Base-by-base conservation (phyloP, 2,329 filamentous ascomycete species). In the Aureobasidium sp. region DNA sequence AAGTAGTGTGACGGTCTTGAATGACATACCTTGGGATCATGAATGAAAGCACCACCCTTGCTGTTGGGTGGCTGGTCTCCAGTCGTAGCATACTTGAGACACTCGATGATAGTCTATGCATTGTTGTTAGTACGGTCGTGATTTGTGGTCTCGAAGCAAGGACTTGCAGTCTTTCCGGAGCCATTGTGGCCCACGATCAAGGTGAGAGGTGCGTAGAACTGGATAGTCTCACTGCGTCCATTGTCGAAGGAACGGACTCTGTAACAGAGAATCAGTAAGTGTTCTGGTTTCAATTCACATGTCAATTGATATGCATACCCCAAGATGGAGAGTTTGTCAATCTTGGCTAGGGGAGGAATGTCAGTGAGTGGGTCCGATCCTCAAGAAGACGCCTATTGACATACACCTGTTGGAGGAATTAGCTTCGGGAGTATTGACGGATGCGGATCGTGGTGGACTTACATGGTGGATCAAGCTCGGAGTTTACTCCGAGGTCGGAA, bases 111-210 rank as follows among this genome's bases (percentile, higher is more conserved):
- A 62, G 94, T 97, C 79, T 65, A 27, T 42, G 29, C 2, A 7
- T 45, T 15, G 35, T 19, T 17, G 24, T 62, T 24, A 63, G 61
- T 83, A 63, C 44, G 39, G 17, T 37, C n/a, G 6, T 15, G 2
- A 22, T 14, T 24, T 19, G 39, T 39, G 24, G 2, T 29, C 15
- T 5, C 6, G 37, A 12, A 27, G 19, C n/a, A 49, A 29, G 31
- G 19, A 73, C 44, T 48, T 76, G 83, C 81, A 11, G 94, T 99
- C 78, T 99, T 99, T 65, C 94, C 94, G 0, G 93, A 97, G 61
- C 94, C 94, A 78, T 99, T 99, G 76, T 91, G 90, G 63, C 94
- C 94, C 63, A 99, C 95, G 68, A 99, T 99, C 65, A 99, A 82
- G 14, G 94, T 99, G 62, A 99, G 82, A 29, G 94, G 95, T 0